Evolutionary conservation across 768 basidiomycete species (phyloP).

Genomic region (Candolleomyces eurysporus): DNA sequence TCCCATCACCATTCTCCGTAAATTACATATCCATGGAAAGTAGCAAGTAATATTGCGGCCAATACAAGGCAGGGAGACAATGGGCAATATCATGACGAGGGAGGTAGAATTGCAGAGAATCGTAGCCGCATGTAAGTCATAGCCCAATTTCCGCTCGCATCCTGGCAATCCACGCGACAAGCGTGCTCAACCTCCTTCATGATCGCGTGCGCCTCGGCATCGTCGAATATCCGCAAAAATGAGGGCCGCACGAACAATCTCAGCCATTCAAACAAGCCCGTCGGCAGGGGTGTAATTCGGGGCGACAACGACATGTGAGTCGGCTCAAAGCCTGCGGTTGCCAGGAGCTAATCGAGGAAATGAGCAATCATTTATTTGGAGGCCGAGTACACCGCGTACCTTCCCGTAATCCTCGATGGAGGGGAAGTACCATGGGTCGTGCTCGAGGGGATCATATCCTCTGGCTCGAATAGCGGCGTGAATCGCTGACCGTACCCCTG

Average conservation of each 20-base stretch:
- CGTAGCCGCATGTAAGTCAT: conserved; percentile 74
- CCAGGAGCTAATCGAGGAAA: conserved; percentile 44
- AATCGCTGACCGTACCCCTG: conserved; percentile 62
- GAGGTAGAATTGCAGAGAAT: conserved; percentile 46
- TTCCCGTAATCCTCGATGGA: conserved; percentile 62
- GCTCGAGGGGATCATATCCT: conserved; percentile 53
- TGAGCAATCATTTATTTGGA: background rate
- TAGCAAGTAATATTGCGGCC: background rate
- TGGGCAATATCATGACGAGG: background rate
- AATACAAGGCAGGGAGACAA: background rate
- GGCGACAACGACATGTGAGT: conserved; percentile 54
- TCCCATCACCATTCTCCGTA: background rate
- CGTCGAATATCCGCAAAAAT: conserved; percentile 52
- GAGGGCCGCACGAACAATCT: conserved; percentile 60
- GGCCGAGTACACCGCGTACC: conserved; percentile 31
- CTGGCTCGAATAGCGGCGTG: conserved; percentile 48
- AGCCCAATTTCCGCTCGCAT: conserved; percentile 60
- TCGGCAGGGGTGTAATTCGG: conserved; percentile 49
- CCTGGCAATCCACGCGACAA: conserved; percentile 54
- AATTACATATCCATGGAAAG: too few relatives aligned
- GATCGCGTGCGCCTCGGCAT: conserved; percentile 55
- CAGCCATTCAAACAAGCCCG: conserved; percentile 65
- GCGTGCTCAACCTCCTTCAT: conserved; percentile 62
- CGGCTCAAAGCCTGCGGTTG: conserved; percentile 54
- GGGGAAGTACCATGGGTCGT: conserved; percentile 89